Percentiles rank a stretch among this genome's conserved stretches.
phyloP scores from a whole-genome alignment of 139 green algal species.

The Auxenochlorella protothecoides region DNA sequence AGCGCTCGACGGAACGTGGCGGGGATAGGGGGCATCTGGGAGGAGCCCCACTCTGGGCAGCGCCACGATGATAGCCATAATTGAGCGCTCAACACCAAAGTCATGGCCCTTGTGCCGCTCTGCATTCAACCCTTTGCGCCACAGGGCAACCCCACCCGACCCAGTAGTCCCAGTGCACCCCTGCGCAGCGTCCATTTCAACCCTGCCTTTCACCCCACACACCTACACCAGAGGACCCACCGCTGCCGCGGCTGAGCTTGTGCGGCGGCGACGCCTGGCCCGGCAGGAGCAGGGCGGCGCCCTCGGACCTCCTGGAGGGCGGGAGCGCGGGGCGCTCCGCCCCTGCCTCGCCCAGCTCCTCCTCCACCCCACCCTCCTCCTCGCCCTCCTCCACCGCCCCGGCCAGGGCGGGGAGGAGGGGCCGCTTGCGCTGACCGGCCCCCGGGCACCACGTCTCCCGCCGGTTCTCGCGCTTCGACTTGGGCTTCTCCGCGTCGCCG shows the following conservation, averaged over 20 bases:
- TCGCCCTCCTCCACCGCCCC: slow-evolving; percentile 10
- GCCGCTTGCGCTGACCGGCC: slow-evolving; percentile 21
- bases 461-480: slow-evolving; percentile 23
- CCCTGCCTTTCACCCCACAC: too few relatives aligned
- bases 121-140: too few relatives aligned
- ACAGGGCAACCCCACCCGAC: too few relatives aligned
- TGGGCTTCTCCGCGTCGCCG: slow-evolving; percentile 6
- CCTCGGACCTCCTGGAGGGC: slow-evolving; percentile 4
- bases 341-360: not conserved
- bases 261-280: slow-evolving; percentile 9
- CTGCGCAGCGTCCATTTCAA: too few relatives aligned
- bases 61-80: too few relatives aligned
- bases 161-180: too few relatives aligned
- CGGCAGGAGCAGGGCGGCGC: slow-evolving; percentile 5
- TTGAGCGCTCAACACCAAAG: too few relatives aligned
- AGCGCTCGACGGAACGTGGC: too few relatives aligned
- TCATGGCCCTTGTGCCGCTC: too few relatives aligned
- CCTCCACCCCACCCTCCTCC: not conserved
- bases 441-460: slow-evolving; percentile 40
- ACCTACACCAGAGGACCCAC: too few relatives aligned
- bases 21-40: too few relatives aligned
- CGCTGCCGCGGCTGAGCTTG: not conserved
- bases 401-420: slow-evolving; percentile 15
- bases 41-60: too few relatives aligned
- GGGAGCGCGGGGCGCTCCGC: not conserved